These are phyloP conservation scores for Tylopilus subfusipes DNA, from an alignment of 768 basidiomycete genomes.

Conservation along the genomic window DNA sequence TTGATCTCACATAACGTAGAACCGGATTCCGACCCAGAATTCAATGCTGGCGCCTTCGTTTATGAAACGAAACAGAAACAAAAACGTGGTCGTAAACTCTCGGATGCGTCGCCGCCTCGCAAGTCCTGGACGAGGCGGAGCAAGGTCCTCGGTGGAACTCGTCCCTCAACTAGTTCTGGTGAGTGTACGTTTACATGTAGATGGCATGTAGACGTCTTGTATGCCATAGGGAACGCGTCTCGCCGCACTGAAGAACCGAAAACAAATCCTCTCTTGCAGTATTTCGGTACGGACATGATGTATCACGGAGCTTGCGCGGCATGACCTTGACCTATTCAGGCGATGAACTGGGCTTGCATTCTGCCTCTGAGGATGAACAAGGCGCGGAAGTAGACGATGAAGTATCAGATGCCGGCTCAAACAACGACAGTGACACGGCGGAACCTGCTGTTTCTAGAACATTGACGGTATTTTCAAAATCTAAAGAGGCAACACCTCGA, in stretches of 20 bases:
- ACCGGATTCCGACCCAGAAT: constrained; percentile 33
- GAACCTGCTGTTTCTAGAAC: constrained; percentile 24
- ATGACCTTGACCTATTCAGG: constrained; percentile 22
- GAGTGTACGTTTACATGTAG: neutral
- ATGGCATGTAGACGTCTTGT: neutral
- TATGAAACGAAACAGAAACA: constrained; percentile 27
- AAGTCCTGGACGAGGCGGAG: constrained; percentile 17
- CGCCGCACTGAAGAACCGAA: constrained; percentile 2
- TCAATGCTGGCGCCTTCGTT: constrained; percentile 28
- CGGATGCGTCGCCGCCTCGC: constrained; percentile 12
- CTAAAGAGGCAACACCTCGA: constrained; percentile 1
- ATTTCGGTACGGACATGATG: constrained; percentile 40
- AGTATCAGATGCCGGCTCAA: constrained; percentile 14
- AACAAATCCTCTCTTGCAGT: constrained; percentile 45
- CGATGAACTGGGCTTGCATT: constrained; percentile 46
- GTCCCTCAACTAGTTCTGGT: constrained; percentile 12
- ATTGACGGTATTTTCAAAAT: constrained; percentile 9
- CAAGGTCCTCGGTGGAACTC: constrained; percentile 1
- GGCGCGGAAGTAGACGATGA: constrained; percentile 19
- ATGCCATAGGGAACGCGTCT: neutral
- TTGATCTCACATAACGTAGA: constrained; percentile 16
- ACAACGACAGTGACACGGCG: constrained; percentile 26
- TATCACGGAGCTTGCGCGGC: neutral
- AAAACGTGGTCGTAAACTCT: constrained; percentile 18
- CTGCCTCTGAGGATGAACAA: constrained; percentile 45